Evolutionary conservation across 345 rosid species (phyloP).

Genomic region (Erysimum cheiranthoides): DNA sequence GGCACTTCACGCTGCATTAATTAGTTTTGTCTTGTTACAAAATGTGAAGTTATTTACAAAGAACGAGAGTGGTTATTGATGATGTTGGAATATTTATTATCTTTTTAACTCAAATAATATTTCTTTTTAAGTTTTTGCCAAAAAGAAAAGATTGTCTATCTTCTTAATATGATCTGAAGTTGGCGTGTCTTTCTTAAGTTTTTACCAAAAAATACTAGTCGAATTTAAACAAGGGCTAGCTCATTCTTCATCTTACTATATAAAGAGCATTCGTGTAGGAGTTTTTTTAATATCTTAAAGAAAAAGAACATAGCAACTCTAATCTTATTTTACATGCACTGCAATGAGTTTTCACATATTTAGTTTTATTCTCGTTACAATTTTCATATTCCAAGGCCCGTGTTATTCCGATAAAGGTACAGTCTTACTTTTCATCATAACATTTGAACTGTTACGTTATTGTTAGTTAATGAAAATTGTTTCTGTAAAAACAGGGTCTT

Average conservation of each 20-base stretch:
- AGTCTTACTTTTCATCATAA: neutral
- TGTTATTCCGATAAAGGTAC: conserved; percentile 55
- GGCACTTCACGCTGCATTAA: neutral
- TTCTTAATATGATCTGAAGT: neutral
- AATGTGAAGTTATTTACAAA: conserved; percentile 14
- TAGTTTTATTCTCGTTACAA: conserved; percentile 30
- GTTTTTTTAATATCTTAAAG: neutral
- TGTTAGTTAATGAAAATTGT: neutral
- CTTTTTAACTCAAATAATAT: neutral
- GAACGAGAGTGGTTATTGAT: neutral
- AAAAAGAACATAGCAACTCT: neutral
- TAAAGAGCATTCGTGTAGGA: neutral
- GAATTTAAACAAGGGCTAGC: neutral
- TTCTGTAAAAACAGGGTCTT: conserved; percentile 49
- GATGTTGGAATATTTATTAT: neutral
- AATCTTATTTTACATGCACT: neutral
- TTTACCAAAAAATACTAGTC: neutral
- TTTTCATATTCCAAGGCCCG: conserved; percentile 43
- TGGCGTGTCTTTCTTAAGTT: neutral
- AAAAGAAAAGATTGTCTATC: too few relatives aligned
- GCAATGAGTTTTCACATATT: conserved; percentile 29
- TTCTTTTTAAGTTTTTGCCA: neutral
- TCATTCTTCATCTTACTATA: conserved; percentile 12
- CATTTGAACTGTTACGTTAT: neutral
- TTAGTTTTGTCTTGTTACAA: conserved; percentile 11